Evolutionary conservation across 257 asterid genomes (phyloP), one percentile per base, ranked within the genome.

Genomic region (Petunia secreta): DNA sequence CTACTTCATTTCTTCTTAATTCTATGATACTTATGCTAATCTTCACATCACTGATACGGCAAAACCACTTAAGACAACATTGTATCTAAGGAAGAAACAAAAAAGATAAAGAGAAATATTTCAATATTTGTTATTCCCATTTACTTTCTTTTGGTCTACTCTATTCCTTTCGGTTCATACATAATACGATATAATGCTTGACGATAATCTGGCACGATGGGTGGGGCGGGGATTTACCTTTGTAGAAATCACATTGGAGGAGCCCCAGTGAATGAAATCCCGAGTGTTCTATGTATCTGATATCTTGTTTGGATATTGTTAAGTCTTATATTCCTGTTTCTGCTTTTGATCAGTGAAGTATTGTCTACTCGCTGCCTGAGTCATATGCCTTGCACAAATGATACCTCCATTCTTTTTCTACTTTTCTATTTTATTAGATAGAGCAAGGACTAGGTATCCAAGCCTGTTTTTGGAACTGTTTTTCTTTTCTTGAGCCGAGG

Each of bases 181-280:
- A 41, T 40, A 66, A 41, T 41, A 48, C 59, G 48, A 69, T 71
- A 71, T 46, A 69, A 6, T 69, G 46, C 76, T 69, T 69, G 41
- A 69, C 15, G 75, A 66, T 66, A 14, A 41, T 71, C 44, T 25
- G 11, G 60, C 57, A 25, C 16, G 46, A 10, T 69, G 16, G 58
- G 39, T 58, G 5, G 76, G 73, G 16, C 38, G 5, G 39, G 58
- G 9, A 40, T n/a, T 46, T 38, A 44, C n/a, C 75, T 10, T 46
- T 57, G 58, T 44, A 69, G 41, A 69, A 68, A 44, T 71, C 77
- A 25, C n/a, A 34, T 25, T 46, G 43, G 16, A 59, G 11, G 10
- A 71, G n/a, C 77, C 25, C 5, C 44, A 1, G 76, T 4, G 41
- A 69, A 25, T 25, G 5, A 52, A 52, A 52, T 52, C 5, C 39